A percentile compares a stretch with the other conserved stretches of the same genome.
phyloP scores from a whole-genome alignment of 352 stramenopile genomes.

The Blastocystis sp. region DNA sequence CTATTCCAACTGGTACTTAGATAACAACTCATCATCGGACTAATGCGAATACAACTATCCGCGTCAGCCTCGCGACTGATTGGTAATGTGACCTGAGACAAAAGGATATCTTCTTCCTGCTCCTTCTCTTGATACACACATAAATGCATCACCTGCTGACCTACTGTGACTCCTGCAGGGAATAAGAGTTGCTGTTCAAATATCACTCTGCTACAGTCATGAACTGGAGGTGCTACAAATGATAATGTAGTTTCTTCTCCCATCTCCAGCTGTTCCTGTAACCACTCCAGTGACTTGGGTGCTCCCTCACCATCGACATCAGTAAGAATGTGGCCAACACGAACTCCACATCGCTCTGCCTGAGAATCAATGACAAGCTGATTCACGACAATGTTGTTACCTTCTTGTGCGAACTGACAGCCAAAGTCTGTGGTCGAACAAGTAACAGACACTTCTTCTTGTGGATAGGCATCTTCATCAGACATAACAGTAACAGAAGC shows the following conservation, averaged over 20 bases:
- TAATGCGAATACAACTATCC: not conserved
- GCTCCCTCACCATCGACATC: not conserved
- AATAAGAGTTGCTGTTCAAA: constrained; percentile 59
- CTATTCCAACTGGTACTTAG: not conserved
- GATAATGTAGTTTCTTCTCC: not conserved
- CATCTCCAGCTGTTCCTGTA: not conserved
- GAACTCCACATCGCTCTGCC: not conserved
- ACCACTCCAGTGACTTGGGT: not conserved
- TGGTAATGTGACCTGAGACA: not conserved
- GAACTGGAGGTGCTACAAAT: not conserved
- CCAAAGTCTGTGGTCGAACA: not conserved
- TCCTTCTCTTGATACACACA: not conserved
- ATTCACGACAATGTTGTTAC: not conserved
- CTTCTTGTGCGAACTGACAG: constrained; percentile 10
- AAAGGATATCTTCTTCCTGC: not conserved
- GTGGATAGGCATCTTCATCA: not conserved
- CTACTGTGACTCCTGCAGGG: constrained; percentile 34
- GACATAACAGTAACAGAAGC: not conserved
- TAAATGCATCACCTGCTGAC: not conserved
- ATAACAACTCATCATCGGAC: not conserved
- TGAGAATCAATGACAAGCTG: not conserved
- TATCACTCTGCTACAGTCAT: not conserved
- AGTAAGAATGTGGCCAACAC: constrained; percentile 6
- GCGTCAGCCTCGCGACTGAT: constrained; percentile 27
- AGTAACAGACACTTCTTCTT: not conserved